Base-by-base conservation (phyloP, 2,329 filamentous ascomycete genomes). In the Fusarium sp. region DNA sequence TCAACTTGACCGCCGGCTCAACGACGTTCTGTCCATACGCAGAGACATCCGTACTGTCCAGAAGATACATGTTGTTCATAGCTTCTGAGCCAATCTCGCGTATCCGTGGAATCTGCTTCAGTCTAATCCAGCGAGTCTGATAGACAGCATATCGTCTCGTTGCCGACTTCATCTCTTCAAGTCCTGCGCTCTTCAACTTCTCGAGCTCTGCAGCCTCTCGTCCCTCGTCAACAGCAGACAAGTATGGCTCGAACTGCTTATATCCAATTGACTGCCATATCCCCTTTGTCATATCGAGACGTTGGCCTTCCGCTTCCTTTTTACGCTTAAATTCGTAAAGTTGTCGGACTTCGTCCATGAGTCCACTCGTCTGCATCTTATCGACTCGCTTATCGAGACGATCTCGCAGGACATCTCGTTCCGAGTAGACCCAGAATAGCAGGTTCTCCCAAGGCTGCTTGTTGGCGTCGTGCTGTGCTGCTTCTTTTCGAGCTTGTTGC, bases 191-290 rank as follows among this genome's bases (percentile, higher is more conserved):
- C 73, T 88, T 91, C 20, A 95, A 80, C 24, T 84, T 84, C 26
- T 88, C 85, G 3, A 93, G 81, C 8, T 88, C 84, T 66, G 54
- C 53, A 15, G 62, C 62, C 12, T 73, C 74, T 33, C 68, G 59
- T 1, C 74, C 74, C 36, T 80, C 69, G 72, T 82, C 75, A 20
- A 85, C 67, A 3, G 88, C 87, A 5, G 83, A 76, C 30, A 95
- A 83, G 77, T 95, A 97, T 0, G 89, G 86, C 64, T 93, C 88
- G 78, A 98, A 92, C 79, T 99, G 94, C 80, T 97, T 98, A 82
- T 95, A 98, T 2, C 96, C 96, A 70, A 99, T 99, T 3, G 95
- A 96, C 59, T 97, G 93, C 95, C 95, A 99, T 47, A 99, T 97
- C 1, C 96, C 97, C 59, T 91, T 90, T 3, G 89, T 93, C 72